Evolutionary conservation across 1,284 basidiomycete species (phyloP).

Genomic region (Ceratobasidium sp.): DNA sequence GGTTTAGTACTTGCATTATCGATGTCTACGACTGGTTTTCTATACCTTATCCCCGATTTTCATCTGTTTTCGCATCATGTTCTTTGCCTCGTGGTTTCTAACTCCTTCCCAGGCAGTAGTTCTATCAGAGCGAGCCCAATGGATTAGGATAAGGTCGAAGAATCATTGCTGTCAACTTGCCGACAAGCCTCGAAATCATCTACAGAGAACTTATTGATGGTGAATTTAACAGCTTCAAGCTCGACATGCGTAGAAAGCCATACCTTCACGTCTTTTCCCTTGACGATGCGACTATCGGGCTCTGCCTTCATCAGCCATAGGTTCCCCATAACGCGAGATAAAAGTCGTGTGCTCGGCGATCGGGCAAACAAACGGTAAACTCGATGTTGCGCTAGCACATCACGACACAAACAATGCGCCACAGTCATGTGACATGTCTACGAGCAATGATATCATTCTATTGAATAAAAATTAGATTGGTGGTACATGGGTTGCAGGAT

Average conservation of each 20-base stretch:
- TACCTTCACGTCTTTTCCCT: constrained; percentile 92
- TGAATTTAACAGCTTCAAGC: not conserved
- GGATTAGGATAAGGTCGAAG: not conserved
- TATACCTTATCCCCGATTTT: constrained; percentile 80
- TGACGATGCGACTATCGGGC: constrained; percentile 87
- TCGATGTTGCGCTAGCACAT: not conserved
- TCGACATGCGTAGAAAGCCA: constrained; percentile 46
- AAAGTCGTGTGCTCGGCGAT: not conserved
- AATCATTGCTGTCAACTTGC: constrained; percentile 49
- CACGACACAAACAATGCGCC: constrained; percentile 1
- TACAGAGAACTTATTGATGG: constrained; percentile 78
- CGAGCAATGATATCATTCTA: constrained; percentile 12
- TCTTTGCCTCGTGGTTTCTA: constrained; percentile 91
- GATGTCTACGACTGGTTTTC: not conserved
- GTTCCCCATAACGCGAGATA: constrained; percentile 2
- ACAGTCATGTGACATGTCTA: constrained; percentile 3
- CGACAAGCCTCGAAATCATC: constrained; percentile 84
- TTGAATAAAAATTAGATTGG: constrained; percentile 36
- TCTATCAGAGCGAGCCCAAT: constrained; percentile 52
- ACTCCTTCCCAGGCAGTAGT: constrained; percentile 93
- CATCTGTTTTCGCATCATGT: constrained; percentile 87
- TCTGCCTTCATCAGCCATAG: constrained; percentile 93
- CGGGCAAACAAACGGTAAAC: not conserved
- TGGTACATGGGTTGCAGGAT: constrained; percentile 36
- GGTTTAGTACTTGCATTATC: not conserved